phyloP scores from a whole-genome alignment of 1,284 basidiomycete genomes.

The Ganoderma multipileum region DNA sequence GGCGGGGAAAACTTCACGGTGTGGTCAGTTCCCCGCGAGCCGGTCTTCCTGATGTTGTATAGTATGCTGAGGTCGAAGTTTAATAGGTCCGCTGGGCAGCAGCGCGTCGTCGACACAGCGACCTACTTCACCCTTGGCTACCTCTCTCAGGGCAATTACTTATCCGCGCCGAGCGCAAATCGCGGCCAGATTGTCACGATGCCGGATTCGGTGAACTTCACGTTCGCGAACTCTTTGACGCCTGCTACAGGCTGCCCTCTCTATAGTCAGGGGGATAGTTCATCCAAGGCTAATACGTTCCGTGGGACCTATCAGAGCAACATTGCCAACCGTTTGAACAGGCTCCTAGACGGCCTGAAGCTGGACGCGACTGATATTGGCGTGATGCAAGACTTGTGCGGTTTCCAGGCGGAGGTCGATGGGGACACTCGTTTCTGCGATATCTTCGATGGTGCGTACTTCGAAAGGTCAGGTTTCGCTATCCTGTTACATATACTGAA shows the following conservation, averaged over 20 bases:
- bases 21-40: conserved; percentile 40
- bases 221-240: conserved; percentile 51
- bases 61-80: not conserved
- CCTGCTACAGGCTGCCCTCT: conserved; percentile 46
- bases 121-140: conserved; percentile 49
- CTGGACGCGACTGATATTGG: conserved; percentile 46
- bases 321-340: conserved; percentile 46
- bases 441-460: conserved; percentile 28
- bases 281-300: conserved; percentile 38
- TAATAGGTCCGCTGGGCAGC: conserved; percentile 48
- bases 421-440: conserved; percentile 49
- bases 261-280: conserved; percentile 42
- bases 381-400: conserved; percentile 52
- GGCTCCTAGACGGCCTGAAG: conserved; percentile 43
- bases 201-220: conserved; percentile 50
- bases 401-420: conserved; percentile 46
- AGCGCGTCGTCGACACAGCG: conserved; percentile 50
- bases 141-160: conserved; percentile 50
- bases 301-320: conserved; percentile 41
- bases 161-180: conserved; percentile 39
- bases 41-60: not conserved
- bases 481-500: not conserved
- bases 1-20: conserved; percentile 50
- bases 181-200: conserved; percentile 44
- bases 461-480: not conserved